These are phyloP conservation scores for Calonectria pseudoreteaudii DNA, from an alignment of 2,329 filamentous ascomycete genomes.

Conservation along the genomic window DNA sequence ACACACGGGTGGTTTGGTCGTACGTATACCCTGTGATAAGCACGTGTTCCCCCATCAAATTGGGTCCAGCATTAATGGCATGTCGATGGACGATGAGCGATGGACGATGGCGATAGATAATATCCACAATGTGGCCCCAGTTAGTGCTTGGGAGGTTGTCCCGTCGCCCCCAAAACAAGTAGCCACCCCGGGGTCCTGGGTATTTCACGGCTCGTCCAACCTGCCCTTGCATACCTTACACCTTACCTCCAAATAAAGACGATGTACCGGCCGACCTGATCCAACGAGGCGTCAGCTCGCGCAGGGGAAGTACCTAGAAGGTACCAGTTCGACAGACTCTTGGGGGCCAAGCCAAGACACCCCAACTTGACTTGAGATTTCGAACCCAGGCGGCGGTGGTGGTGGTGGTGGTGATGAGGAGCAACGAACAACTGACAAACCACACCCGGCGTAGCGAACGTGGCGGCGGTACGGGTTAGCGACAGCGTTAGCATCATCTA, in stretches of 20 bases:
- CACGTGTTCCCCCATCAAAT: conserved; percentile 23
- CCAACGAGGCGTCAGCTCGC: conserved; percentile 16
- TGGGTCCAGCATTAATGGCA: conserved; percentile 23
- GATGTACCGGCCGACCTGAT: conserved; percentile 2
- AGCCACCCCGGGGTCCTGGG: conserved; percentile 17
- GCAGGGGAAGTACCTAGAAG: conserved; percentile 11
- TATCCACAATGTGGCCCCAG: conserved; percentile 20
- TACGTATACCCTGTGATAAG: conserved; percentile 13
- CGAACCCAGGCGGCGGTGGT: not conserved
- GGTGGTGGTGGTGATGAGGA: not conserved
- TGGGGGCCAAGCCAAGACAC: conserved; percentile 18
- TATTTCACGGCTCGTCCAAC: conserved; percentile 6
- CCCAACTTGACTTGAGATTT: not conserved
- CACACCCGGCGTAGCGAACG: not conserved
- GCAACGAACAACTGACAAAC: conserved; percentile 2
- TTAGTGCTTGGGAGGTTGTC: conserved; percentile 4
- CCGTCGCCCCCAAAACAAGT: conserved; percentile 12
- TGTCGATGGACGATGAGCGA: conserved; percentile 24
- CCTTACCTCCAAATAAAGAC: conserved; percentile 21
- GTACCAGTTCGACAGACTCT: conserved; percentile 1
- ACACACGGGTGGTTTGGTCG: not conserved
- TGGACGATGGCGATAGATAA: conserved; percentile 23
- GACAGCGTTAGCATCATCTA: conserved; percentile 5
- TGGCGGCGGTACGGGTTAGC: conserved; percentile 8
- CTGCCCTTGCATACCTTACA: conserved; percentile 26